phyloP scores from a whole-genome alignment of 1,139 yeast species.

The Suhomyces bolitotheri region DNA sequence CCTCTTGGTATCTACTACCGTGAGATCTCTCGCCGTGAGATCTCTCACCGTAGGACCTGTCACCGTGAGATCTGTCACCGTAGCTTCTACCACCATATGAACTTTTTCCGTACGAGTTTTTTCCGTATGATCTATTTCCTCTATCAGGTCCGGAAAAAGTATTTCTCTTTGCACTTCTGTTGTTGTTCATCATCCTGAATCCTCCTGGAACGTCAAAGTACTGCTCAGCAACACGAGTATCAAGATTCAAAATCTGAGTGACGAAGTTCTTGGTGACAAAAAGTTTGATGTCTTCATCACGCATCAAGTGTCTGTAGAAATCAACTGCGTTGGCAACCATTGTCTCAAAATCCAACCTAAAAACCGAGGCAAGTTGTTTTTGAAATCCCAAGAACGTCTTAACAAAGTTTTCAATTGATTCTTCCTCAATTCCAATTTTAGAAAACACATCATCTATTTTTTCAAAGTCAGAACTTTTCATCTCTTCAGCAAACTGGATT shows the following conservation, averaged over 20 bases:
- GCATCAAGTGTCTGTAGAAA: conserved; percentile 17
- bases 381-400: conserved; percentile 15
- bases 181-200: conserved; percentile 16
- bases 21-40: background rate
- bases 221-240: conserved; percentile 17
- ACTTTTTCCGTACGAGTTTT: background rate
- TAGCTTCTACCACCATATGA: background rate
- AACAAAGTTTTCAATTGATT: conserved; percentile 16
- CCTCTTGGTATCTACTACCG: background rate
- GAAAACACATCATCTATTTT: conserved; percentile 12
- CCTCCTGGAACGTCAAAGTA: conserved; percentile 26
- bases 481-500: conserved; percentile 46
- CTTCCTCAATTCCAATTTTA: conserved; percentile 14
- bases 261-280: conserved; percentile 15
- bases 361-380: conserved; percentile 28
- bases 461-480: conserved; percentile 19
- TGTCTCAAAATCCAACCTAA: conserved; percentile 24
- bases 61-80: background rate
- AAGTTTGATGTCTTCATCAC: conserved; percentile 18
- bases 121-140: conserved; percentile 4
- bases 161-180: conserved; percentile 18
- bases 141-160: conserved; percentile 9
- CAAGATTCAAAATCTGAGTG: conserved; percentile 14
- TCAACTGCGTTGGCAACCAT: conserved; percentile 15
- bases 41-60: background rate